phyloP scores from a whole-genome alignment of 2,329 filamentous ascomycete species.

The Penicillium crustosum region DNA sequence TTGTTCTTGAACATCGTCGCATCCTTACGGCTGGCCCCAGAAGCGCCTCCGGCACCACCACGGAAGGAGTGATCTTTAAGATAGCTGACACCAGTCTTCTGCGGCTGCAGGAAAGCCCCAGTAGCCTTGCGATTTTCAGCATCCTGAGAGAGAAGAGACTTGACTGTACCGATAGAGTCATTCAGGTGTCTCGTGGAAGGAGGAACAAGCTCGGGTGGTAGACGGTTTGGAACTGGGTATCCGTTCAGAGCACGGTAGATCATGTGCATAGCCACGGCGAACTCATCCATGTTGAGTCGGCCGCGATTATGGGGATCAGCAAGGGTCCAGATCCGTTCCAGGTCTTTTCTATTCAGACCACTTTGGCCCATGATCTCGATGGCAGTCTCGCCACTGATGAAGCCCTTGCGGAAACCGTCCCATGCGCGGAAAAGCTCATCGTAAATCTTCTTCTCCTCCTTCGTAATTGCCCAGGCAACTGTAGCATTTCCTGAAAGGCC shows the following conservation, averaged over 20 bases:
- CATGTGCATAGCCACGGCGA: slow-evolving; percentile 97
- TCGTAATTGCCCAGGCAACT: slow-evolving; percentile 97
- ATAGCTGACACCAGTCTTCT: slow-evolving; percentile 97
- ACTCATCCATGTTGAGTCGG: slow-evolving; percentile 91
- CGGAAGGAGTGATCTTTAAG: slow-evolving; percentile 93
- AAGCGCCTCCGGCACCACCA: slow-evolving; percentile 58
- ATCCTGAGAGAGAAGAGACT: slow-evolving; percentile 83
- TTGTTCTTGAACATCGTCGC: slow-evolving; percentile 97
- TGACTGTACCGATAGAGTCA: slow-evolving; percentile 89
- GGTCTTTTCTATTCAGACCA: slow-evolving; percentile 82
- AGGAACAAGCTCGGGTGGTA: slow-evolving; percentile 89
- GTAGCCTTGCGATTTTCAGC: slow-evolving; percentile 86
- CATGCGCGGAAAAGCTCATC: slow-evolving; percentile 93
- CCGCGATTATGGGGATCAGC: slow-evolving; percentile 93
- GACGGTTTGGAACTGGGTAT: slow-evolving; percentile 81
- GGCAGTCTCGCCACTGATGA: slow-evolving; percentile 85
- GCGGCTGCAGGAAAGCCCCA: slow-evolving; percentile 85
- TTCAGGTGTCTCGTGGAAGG: slow-evolving; percentile 92
- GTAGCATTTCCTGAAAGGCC: slow-evolving; percentile 91
- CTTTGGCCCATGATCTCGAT: slow-evolving; percentile 98
- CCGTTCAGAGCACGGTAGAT: slow-evolving; percentile 97
- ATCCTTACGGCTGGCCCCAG: slow-evolving; percentile 73
- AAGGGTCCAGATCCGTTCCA: slow-evolving; percentile 92
- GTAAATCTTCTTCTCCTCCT: slow-evolving; percentile 96
- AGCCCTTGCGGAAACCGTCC: slow-evolving; percentile 93